Conservation (phyloP, 345 rosid genomes). For the Eucalyptus curtisii region DNA sequence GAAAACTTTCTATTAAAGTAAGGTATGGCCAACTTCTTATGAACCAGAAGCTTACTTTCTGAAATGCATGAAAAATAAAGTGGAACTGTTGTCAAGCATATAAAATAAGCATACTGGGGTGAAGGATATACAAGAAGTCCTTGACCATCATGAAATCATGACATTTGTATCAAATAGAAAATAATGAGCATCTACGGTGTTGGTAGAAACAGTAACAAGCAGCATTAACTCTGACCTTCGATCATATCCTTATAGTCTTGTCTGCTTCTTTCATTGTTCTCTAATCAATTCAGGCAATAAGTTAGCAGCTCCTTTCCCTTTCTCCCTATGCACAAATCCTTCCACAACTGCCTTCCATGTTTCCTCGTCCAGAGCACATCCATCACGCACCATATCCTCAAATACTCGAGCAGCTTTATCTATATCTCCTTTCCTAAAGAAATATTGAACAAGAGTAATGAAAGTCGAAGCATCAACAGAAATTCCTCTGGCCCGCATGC, state of each 20-base stretch:
- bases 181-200: background rate
- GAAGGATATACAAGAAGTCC: background rate
- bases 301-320: background rate
- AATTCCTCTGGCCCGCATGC: slow-evolving; percentile 61
- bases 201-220: background rate
- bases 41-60: background rate
- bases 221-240: background rate
- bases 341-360: slow-evolving; percentile 39
- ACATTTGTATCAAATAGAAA: background rate
- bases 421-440: slow-evolving; percentile 46
- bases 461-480: slow-evolving; percentile 37
- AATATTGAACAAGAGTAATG: slow-evolving; percentile 30
- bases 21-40: background rate
- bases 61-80: background rate
- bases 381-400: slow-evolving; percentile 64
- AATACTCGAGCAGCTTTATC: slow-evolving; percentile 44
- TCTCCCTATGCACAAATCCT: slow-evolving; percentile 24
- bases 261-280: background rate
- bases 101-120: background rate
- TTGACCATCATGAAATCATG: background rate
- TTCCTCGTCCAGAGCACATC: slow-evolving; percentile 43
- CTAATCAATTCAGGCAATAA: background rate
- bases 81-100: background rate
- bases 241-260: background rate
- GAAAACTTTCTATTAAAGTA: background rate